Conservation (phyloP, 2,329 filamentous ascomycete genomes). For the Pseudopyricularia javanii region DNA sequence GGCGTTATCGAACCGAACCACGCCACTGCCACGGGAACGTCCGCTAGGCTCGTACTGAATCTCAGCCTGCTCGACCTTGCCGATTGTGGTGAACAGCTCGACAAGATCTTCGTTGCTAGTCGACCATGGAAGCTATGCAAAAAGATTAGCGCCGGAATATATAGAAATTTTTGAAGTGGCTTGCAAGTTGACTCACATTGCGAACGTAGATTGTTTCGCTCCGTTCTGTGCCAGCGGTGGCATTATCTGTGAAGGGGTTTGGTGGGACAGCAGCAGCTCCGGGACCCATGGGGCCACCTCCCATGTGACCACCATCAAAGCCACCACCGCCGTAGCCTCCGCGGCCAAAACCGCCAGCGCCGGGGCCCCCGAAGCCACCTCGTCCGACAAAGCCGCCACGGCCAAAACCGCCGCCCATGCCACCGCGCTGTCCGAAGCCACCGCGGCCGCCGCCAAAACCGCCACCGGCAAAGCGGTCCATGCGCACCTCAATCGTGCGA, state of each 20-base stretch:
- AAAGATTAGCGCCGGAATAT: constrained; percentile 10
- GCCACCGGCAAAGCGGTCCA: constrained; percentile 75
- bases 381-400: constrained; percentile 33
- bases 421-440: constrained; percentile 45
- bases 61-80: constrained; percentile 96
- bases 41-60: constrained; percentile 98
- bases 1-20: constrained; percentile 80
- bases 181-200: constrained; percentile 64
- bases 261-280: constrained; percentile 32
- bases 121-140: constrained; percentile 79
- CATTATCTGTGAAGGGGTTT: constrained; percentile 90
- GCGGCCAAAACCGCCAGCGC: constrained; percentile 24
- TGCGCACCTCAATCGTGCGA: constrained; percentile 81
- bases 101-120: constrained; percentile 97
- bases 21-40: constrained; percentile 85
- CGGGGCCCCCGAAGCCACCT: constrained; percentile 26
- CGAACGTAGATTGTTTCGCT: constrained; percentile 85
- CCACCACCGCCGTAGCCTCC: constrained; percentile 37
- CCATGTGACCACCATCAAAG: constrained; percentile 31
- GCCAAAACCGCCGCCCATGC: constrained; percentile 40
- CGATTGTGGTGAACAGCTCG: constrained; percentile 94
- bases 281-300: constrained; percentile 23
- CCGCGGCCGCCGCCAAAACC: constrained; percentile 38
- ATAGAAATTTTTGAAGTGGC: too few species aligned
- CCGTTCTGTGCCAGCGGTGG: constrained; percentile 74